A percentile compares a stretch with the other conserved stretches of the same genome.
Evolutionary conservation across 2,329 filamentous ascomycete species (phyloP).

Genomic region (Trichophyton benhamiae): DNA sequence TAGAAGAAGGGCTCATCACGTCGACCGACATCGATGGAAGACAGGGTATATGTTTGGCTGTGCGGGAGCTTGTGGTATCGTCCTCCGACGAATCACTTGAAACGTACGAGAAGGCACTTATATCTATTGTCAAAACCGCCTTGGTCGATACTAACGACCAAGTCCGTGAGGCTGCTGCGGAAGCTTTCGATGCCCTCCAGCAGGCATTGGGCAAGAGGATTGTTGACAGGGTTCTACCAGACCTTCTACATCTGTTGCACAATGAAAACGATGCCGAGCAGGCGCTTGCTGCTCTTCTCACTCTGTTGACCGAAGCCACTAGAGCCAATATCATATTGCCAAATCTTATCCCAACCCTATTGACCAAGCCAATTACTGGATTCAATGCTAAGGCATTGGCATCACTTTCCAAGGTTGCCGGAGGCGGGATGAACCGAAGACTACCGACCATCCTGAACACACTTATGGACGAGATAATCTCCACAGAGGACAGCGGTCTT

Average conservation of each 20-base stretch:
- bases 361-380: slow-evolving; percentile 75
- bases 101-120: slow-evolving; percentile 88
- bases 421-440: slow-evolving; percentile 78
- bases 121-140: slow-evolving; percentile 84
- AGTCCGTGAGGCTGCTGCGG: slow-evolving; percentile 87
- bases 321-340: slow-evolving; percentile 93
- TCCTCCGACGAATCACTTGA: slow-evolving; percentile 80
- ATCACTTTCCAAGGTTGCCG: slow-evolving; percentile 82
- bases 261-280: slow-evolving; percentile 81
- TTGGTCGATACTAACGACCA: slow-evolving; percentile 81
- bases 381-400: slow-evolving; percentile 94
- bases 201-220: slow-evolving; percentile 87
- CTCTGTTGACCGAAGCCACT: slow-evolving; percentile 82
- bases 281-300: slow-evolving; percentile 81
- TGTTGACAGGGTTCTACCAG: slow-evolving; percentile 87
- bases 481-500: slow-evolving; percentile 59
- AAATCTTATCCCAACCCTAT: slow-evolving; percentile 86
- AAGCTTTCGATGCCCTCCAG: slow-evolving; percentile 92
- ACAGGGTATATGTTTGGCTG: slow-evolving; percentile 92
- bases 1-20: slow-evolving; percentile 79
- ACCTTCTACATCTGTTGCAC: slow-evolving; percentile 78
- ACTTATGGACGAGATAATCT: slow-evolving; percentile 82
- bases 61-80: slow-evolving; percentile 84
- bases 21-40: slow-evolving; percentile 86
- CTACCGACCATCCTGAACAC: slow-evolving; percentile 84